Conservation (phyloP, 306 rosid species). For the Fragaria vesca region DNA sequence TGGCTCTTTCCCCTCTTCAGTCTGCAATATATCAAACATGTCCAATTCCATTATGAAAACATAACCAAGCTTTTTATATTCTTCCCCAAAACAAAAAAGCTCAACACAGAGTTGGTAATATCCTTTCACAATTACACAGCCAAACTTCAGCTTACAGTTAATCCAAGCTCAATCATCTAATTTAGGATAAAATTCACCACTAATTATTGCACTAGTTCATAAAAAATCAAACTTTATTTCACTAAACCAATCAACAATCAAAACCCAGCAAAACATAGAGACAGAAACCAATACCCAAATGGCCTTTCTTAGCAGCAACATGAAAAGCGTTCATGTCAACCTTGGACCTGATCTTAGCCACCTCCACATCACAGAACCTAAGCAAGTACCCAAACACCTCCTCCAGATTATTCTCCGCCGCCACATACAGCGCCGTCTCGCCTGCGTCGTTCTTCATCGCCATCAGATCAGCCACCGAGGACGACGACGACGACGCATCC, state of each 20-base stretch:
- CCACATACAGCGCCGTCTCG: conserved; percentile 69
- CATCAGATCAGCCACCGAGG: conserved; percentile 58
- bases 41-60: background rate
- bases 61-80: background rate
- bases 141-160: background rate
- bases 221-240: background rate
- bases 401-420: conserved; percentile 59
- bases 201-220: background rate
- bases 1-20: background rate
- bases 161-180: background rate
- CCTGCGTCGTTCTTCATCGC: conserved; percentile 80
- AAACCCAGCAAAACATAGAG: background rate
- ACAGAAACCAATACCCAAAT: conserved; percentile 52
- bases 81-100: background rate
- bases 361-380: conserved; percentile 42
- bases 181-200: background rate
- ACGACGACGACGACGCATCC: conserved; percentile 24
- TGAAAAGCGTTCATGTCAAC: conserved; percentile 83
- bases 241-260: background rate
- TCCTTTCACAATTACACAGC: background rate
- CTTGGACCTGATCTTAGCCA: conserved; percentile 76
- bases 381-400: conserved; percentile 65
- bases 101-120: background rate
- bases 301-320: conserved; percentile 82
- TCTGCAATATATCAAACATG: background rate